phyloP scores from a whole-genome alignment of 31 red algal species.

The Porphyra umbilicalis region DNA sequence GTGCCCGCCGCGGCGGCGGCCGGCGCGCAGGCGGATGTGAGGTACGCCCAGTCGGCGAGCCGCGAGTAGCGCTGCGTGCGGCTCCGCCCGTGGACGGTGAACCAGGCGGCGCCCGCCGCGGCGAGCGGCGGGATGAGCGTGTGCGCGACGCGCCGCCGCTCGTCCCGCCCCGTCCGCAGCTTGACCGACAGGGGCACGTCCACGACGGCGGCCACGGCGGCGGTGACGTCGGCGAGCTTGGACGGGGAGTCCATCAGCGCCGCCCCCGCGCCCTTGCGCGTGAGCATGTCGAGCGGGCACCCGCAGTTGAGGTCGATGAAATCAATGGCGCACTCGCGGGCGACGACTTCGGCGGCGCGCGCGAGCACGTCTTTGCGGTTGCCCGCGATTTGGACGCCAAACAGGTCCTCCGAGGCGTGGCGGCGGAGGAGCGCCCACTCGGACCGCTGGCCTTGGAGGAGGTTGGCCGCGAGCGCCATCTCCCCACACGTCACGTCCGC shows the following conservation, averaged over 20 bases:
- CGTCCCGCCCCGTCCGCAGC: slow-evolving; percentile 50
- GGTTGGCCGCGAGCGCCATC: slow-evolving; percentile 72
- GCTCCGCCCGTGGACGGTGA: slow-evolving; percentile 82
- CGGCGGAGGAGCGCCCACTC: slow-evolving; percentile 82
- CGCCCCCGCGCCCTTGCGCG: slow-evolving; percentile 67
- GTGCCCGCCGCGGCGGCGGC: slow-evolving; percentile 29
- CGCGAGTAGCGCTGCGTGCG: slow-evolving; percentile 76
- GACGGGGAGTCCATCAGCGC: slow-evolving; percentile 40
- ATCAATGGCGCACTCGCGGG: slow-evolving; percentile 53
- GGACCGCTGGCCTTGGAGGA: slow-evolving; percentile 70
- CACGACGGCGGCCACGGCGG: slow-evolving; percentile 17
- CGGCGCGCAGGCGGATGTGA: slow-evolving; percentile 46
- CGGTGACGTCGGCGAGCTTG: slow-evolving; percentile 50
- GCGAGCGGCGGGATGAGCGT: slow-evolving; percentile 56
- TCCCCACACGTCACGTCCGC: slow-evolving; percentile 87
- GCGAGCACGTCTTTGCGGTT: slow-evolving; percentile 49
- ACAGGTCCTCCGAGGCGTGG: slow-evolving; percentile 61
- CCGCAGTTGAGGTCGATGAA: slow-evolving; percentile 83
- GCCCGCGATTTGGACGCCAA: slow-evolving; percentile 77
- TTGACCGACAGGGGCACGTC: slow-evolving; percentile 71
- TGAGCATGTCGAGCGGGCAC: slow-evolving; percentile 79
- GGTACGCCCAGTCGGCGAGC: slow-evolving; percentile 73
- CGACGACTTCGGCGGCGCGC: slow-evolving; percentile 24
- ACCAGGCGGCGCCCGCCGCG: slow-evolving; percentile 44
- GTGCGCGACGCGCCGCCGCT: slow-evolving; percentile 38